Conservation (phyloP, 768 basidiomycete genomes). For the Tephrocybe rancida region DNA sequence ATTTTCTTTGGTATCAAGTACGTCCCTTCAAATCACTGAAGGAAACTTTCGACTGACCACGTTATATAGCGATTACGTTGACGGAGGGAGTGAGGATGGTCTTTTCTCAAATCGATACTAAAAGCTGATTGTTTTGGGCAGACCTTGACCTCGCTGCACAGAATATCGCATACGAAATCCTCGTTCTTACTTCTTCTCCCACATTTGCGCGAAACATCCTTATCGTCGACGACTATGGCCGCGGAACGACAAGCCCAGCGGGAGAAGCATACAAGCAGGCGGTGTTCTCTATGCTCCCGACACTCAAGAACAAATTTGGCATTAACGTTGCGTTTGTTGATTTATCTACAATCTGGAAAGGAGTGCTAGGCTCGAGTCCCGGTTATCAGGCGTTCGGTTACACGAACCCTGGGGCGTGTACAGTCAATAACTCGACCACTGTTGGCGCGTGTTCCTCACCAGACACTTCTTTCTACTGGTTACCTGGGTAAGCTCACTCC, state of each 20-base stretch:
- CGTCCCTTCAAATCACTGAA: conserved; percentile 17
- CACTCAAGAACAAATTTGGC: conserved; percentile 23
- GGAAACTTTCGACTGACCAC: not conserved
- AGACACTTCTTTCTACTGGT: conserved; percentile 23
- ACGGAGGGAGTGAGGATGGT: conserved; percentile 32
- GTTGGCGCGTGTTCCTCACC: conserved; percentile 20
- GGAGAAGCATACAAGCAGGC: conserved; percentile 49
- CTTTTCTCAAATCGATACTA: not conserved
- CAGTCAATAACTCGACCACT: conserved; percentile 10
- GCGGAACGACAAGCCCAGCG: conserved; percentile 36
- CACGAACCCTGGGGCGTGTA: conserved; percentile 30
- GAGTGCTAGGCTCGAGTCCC: conserved; percentile 39
- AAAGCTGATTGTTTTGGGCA: conserved; percentile 7
- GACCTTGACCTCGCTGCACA: conserved; percentile 36
- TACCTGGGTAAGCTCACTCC: conserved; percentile 17
- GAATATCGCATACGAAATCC: conserved; percentile 40
- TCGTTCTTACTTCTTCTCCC: conserved; percentile 43
- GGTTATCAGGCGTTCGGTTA: conserved; percentile 54
- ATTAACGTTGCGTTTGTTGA: conserved; percentile 49
- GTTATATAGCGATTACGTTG: conserved; percentile 39
- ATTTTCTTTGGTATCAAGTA: conserved; percentile 59
- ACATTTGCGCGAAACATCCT: conserved; percentile 52
- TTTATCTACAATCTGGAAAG: conserved; percentile 49
- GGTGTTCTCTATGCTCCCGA: conserved; percentile 42
- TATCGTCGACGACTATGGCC: conserved; percentile 54